A percentile compares a stretch with the other conserved stretches of the same genome.
Conservation (phyloP, 768 basidiomycete species). For the Mycena polygramma region DNA sequence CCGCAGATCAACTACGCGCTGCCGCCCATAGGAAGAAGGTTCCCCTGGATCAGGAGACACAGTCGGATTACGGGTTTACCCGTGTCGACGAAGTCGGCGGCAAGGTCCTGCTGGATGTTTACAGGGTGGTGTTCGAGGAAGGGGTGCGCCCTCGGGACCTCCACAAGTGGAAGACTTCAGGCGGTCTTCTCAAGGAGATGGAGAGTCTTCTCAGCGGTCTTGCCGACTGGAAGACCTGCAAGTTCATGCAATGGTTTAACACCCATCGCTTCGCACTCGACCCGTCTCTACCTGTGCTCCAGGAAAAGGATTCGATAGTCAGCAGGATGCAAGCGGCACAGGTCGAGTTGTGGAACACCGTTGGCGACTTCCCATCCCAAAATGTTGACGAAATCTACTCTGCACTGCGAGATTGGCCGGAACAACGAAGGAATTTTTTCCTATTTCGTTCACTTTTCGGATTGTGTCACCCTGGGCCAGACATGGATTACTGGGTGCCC, state of each 20-base stretch:
- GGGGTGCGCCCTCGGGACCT: constrained; percentile 37
- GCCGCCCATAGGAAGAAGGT: constrained; percentile 37
- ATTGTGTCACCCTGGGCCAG: constrained; percentile 22
- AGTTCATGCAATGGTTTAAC: constrained; percentile 15
- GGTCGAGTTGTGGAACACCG: constrained; percentile 12
- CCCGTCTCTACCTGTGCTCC: background rate
- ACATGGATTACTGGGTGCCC: constrained; percentile 27
- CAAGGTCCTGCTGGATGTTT: constrained; percentile 37
- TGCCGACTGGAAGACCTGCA: constrained; percentile 11
- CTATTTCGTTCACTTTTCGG: constrained; percentile 11
- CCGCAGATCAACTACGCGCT: constrained; percentile 41
- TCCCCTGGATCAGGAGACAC: constrained; percentile 41
- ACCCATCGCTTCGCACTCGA: constrained; percentile 21
- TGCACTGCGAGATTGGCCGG: constrained; percentile 7
- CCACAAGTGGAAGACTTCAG: constrained; percentile 40
- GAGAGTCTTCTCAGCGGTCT: constrained; percentile 34
- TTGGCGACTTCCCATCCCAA: constrained; percentile 16
- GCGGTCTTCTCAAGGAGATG: constrained; percentile 41
- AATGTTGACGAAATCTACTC: constrained; percentile 6
- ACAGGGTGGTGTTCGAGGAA: constrained; percentile 30
- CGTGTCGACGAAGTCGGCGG: constrained; percentile 37
- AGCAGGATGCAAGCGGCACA: background rate
- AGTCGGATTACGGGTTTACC: constrained; percentile 44
- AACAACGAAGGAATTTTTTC: constrained; percentile 11
- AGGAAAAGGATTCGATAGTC: background rate